Evolutionary conservation across 2,329 filamentous ascomycete genomes (phyloP), one percentile per base, ranked within the genome.

Genomic region (Venturia oleaginea): DNA sequence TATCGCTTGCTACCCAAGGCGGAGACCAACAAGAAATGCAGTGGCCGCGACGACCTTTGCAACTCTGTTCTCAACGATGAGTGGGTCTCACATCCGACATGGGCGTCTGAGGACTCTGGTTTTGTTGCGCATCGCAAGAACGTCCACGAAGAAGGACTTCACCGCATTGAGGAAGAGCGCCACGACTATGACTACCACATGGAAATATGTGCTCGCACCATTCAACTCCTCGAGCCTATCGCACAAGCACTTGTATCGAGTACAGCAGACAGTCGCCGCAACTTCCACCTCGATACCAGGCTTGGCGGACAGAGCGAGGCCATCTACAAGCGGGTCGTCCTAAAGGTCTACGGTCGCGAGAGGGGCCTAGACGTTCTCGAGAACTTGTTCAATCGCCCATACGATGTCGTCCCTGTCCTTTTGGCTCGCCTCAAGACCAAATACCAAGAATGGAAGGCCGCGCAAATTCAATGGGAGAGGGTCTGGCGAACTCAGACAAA

Each of bases 131-230:
- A 99, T 77, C 86, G 93, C 67, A 99, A 99, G 83, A 99, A 99
- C 70, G 86, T 89, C 64, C 96, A 89, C 68, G 94, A 99, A 75
- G 94, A 99, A 75, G 90, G 90, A 38, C 84, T 99, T 10, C 94
- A 99, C 73, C 84, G 94, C 24, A 97, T 99, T 66, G 94, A 99
- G 76, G 94, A 99, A 76, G 94, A 99, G 75, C 89, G 94, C 4
- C 94, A 99, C 72, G 94, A 99, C 73, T 99, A 99, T 71, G 94
- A 99, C 75, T 96, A 95, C 77, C 94, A 97, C 73, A 97, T 99
- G 63, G 94, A 99, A 77, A 90, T 91, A 10, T 96, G 94, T 72
- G 85, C 89, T 66, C 92, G 96, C 69, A 97, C 94, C 61, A 96
- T 99, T 66, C 94, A 97, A 76, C 86, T 99, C 4, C 85, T 99